Evolutionary conservation across 192 early-diverging fungal species (phyloP).

Genomic region (Gigaspora rosea): DNA sequence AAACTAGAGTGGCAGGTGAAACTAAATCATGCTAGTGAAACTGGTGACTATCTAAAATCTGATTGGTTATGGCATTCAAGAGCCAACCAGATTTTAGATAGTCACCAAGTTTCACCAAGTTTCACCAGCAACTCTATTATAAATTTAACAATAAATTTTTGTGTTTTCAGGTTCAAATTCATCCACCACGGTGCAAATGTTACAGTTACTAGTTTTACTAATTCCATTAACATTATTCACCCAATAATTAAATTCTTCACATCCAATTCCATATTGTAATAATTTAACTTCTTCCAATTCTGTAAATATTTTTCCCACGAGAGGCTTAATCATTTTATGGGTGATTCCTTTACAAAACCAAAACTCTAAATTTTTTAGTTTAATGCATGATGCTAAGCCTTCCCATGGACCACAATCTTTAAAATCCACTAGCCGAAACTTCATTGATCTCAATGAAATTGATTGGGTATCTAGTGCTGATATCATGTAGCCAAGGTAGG

Average conservation of each 20-base stretch:
- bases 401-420: constrained; percentile 20
- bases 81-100: too few relatives aligned
- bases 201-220: background rate
- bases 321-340: constrained; percentile 4
- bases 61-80: too few relatives aligned
- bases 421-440: constrained; percentile 9
- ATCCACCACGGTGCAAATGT: background rate
- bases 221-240: constrained; percentile 3
- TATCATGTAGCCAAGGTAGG: constrained; percentile 11
- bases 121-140: too few relatives aligned
- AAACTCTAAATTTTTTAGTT: constrained; percentile 13
- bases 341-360: constrained; percentile 17
- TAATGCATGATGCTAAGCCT: background rate
- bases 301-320: background rate
- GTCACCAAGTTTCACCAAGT: too few relatives aligned
- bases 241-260: background rate
- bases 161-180: background rate
- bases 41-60: too few relatives aligned
- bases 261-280: background rate
- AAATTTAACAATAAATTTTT: too few relatives aligned
- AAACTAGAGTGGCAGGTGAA: too few relatives aligned
- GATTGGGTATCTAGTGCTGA: constrained; percentile 11
- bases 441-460: background rate
- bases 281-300: constrained; percentile 20
- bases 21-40: too few relatives aligned